Evolutionary conservation across 495 filamentous ascomycete species (phyloP), one percentile per base, ranked within the genome.

Genomic region (Penicillium alfredii): DNA sequence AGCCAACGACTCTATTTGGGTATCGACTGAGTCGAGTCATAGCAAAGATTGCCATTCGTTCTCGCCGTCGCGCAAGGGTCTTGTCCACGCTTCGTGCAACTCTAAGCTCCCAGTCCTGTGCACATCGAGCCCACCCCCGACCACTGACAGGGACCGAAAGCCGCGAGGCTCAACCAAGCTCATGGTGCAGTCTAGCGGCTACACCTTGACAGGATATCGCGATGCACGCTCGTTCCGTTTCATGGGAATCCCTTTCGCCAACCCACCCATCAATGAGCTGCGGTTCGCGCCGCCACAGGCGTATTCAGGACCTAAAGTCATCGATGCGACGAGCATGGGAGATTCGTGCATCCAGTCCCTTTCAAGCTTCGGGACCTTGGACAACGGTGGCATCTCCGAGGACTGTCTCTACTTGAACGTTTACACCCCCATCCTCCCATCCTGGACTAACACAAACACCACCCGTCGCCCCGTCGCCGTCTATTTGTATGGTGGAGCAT

Each of bases 221-320:
- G 69, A 76, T 50, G 57, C 68, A 20, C 69, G 68, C 28, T 72
- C 68, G 8, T 76, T 73, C 51, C 66, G 69, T 3, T 77, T 77
- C 42, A 49, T 68, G 3, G 71, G 72, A 2, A 60, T 76, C 8
- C 66, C 64, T 6, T 76, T 71, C 31, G 73, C 73, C 8, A 53
- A 71, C 33, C 45, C 56, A 11, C 69, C 69, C 0, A 29, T 61
- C 1, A 40, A 42, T 7, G 36, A 59, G 3, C 32, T 65, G 29
- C 61, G 72, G 8, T 71, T 67, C 25, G 52, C 59, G 6, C 71
- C 74, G 29, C 67, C 70, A 6, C 61, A 49, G 3, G 42, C 64
- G 8, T 55, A 59, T 35, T 66, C 53, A 1, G 67, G 67, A 4
- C 49, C 63, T 27, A 66, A 51, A 7, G 31, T 22, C 1, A 57